A percentile compares a stretch with the other conserved stretches of the same genome.
Conservation (phyloP, 2,329 filamentous ascomycete species). For the Sordariomycetes sp. region DNA sequence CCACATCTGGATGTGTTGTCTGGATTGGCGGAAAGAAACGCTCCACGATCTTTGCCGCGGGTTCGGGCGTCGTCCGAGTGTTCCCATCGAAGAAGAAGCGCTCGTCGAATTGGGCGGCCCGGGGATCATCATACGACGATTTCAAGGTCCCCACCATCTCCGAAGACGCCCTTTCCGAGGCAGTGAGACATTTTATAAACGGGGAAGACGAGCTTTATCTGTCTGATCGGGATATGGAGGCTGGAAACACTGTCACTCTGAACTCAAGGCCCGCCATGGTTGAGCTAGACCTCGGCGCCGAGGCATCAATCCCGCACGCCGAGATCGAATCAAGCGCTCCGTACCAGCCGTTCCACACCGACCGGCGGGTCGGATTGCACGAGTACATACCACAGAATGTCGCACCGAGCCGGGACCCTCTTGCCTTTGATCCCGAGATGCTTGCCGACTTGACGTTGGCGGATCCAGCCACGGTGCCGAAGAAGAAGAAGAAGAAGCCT, state of each 20-base stretch:
- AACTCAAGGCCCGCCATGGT: constrained; percentile 25
- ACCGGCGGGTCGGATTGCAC: constrained; percentile 70
- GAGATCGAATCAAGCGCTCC: constrained; percentile 94
- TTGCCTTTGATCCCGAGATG: neutral
- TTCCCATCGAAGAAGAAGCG: constrained; percentile 51
- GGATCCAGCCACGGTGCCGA: constrained; percentile 21
- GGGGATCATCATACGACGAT: constrained; percentile 51
- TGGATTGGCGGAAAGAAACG: constrained; percentile 55
- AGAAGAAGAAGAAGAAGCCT: constrained; percentile 20
- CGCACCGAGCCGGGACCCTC: neutral
- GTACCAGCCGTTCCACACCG: constrained; percentile 93
- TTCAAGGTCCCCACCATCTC: constrained; percentile 55
- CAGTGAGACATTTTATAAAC: constrained; percentile 42
- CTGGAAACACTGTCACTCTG: constrained; percentile 41
- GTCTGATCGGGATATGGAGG: constrained; percentile 40
- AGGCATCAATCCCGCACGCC: constrained; percentile 59
- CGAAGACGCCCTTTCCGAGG: constrained; percentile 45
- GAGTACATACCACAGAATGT: constrained; percentile 33
- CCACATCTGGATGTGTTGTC: constrained; percentile 48
- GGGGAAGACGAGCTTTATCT: constrained; percentile 39
- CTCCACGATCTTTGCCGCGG: constrained; percentile 53
- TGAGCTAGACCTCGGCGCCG: constrained; percentile 34
- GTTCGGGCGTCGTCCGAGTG: constrained; percentile 54
- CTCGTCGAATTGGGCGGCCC: constrained; percentile 35
- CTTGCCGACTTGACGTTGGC: constrained; percentile 30